Base-by-base conservation (phyloP, 2,329 filamentous ascomycete species). In the Chaetomiaceae sp. region DNA sequence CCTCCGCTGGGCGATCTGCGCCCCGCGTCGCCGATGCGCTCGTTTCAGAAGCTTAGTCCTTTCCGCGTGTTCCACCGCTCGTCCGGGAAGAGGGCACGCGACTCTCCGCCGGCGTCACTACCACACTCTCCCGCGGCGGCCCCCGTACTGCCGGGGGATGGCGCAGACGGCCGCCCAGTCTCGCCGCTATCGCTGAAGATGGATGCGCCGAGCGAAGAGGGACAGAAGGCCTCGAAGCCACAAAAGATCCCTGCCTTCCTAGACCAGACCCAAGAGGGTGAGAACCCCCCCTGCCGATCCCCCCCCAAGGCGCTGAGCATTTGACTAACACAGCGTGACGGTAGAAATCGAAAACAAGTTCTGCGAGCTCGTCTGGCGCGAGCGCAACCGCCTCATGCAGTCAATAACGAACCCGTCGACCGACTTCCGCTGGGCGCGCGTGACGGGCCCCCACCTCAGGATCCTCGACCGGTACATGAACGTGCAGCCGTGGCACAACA, bases 401-500 rank as follows among this genome's bases (percentile, higher is more conserved):
- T 69, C 72, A 20, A 51, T 64, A 9, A 66, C 68, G 50, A 73
- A 74, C 65, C 64, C 66, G 1, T 67, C 68, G 1, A 67, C 65
- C 46, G 66, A 61, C 51, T 70, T 67, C 54, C 66, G 62, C 42
- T 73, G 69, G 61, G 76, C 82, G 3, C 76, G 84, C 49, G 76
- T 86, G 45, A 71, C 71, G 25, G 76, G 77, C 21, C 73, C 80
- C 8, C 76, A 81, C 43, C 73, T 82, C 58, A 76, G 75, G 54
- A 68, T 71, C 32, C 80, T 92, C 61, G 95, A 97, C 69, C 85
- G 94, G 51, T 99, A 97, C 71, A 69, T 77, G 49, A 96, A 97
- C 66, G 89, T 99, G 58, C 86, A 91, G 66, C 90, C 91, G 0
- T 99, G 89, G 83, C 85, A 87, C 57, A 84, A 88, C 66, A 95